Evolutionary conservation across 306 rosid species (phyloP).

Genomic region (Crotalaria pallida): DNA sequence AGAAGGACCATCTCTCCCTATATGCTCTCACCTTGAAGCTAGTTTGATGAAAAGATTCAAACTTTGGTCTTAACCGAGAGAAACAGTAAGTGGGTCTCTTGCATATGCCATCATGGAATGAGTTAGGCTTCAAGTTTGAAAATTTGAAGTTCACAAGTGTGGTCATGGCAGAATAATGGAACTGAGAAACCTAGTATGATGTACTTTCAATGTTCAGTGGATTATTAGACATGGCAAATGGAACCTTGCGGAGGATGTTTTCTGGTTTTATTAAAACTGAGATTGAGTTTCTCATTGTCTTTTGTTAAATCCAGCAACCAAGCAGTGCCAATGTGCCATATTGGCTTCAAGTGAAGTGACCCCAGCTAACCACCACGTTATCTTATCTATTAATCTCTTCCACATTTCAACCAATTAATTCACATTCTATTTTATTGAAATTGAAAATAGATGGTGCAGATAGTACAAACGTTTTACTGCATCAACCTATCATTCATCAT

Average conservation of each 20-base stretch:
- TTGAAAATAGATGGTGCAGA: too few species aligned
- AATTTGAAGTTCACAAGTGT: constrained; percentile 41
- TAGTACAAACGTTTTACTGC: too few species aligned
- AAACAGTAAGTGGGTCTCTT: constrained; percentile 38
- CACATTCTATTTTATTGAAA: too few species aligned
- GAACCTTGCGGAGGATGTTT: constrained; percentile 19
- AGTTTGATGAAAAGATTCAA: constrained; percentile 28
- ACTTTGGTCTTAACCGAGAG: constrained; percentile 29
- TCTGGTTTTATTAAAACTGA: not conserved
- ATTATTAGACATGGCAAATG: constrained; percentile 5
- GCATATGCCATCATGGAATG: constrained; percentile 22
- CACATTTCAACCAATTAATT: not conserved
- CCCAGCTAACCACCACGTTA: not conserved
- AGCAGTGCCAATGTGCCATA: constrained; percentile 5
- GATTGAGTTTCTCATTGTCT: not conserved
- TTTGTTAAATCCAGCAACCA: not conserved
- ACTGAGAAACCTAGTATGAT: constrained; percentile 11
- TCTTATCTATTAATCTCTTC: not conserved
- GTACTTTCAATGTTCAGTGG: not conserved
- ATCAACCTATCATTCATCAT: too few species aligned
- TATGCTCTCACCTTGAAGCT: constrained; percentile 36
- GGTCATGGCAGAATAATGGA: constrained; percentile 39
- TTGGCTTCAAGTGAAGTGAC: not conserved
- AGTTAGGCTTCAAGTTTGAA: constrained; percentile 33
- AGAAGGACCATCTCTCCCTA: constrained; percentile 27